A percentile compares a stretch with the other conserved stretches of the same genome.
These are phyloP conservation scores for Geranium brycei DNA, from an alignment of 345 rosid genomes.

Conservation along the genomic window DNA sequence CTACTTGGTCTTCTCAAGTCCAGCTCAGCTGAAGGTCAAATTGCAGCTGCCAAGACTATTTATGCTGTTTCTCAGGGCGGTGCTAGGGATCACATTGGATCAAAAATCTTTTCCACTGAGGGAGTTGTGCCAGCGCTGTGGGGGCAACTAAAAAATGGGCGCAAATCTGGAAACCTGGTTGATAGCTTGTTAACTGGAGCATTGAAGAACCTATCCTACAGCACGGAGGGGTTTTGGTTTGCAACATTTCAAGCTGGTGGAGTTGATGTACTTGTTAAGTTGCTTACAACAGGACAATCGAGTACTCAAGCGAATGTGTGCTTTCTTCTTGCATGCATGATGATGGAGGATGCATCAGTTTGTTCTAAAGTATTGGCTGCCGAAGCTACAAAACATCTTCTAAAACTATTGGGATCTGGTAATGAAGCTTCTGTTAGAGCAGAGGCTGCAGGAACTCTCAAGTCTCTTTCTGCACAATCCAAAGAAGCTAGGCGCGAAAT, in stretches of 20 bases:
- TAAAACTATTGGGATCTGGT: conserved; percentile 80
- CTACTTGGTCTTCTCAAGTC: conserved; percentile 97
- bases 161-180: conserved; percentile 68
- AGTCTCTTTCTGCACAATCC: conserved; percentile 85
- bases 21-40: conserved; percentile 89
- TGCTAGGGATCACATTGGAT: conserved; percentile 92
- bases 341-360: conserved; percentile 88
- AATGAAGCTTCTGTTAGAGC: conserved; percentile 96
- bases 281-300: conserved; percentile 71
- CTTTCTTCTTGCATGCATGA: conserved; percentile 93
- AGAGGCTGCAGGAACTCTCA: conserved; percentile 96
- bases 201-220: conserved; percentile 74
- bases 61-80: conserved; percentile 98
- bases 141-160: conserved; percentile 69
- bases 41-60: conserved; percentile 91
- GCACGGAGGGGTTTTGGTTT: conserved; percentile 91
- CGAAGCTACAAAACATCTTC: conserved; percentile 80
- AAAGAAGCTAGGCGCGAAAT: conserved; percentile 90
- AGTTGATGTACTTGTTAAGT: conserved; percentile 87
- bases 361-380: conserved; percentile 80
- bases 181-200: conserved; percentile 92
- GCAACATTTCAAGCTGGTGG: conserved; percentile 93
- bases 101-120: conserved; percentile 97
- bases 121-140: conserved; percentile 96
- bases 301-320: conserved; percentile 85